Evolutionary conservation across 352 stramenopile species (phyloP), one percentile per base, ranked within the genome.

Genomic region (Pilasporangium apinafurcum): DNA sequence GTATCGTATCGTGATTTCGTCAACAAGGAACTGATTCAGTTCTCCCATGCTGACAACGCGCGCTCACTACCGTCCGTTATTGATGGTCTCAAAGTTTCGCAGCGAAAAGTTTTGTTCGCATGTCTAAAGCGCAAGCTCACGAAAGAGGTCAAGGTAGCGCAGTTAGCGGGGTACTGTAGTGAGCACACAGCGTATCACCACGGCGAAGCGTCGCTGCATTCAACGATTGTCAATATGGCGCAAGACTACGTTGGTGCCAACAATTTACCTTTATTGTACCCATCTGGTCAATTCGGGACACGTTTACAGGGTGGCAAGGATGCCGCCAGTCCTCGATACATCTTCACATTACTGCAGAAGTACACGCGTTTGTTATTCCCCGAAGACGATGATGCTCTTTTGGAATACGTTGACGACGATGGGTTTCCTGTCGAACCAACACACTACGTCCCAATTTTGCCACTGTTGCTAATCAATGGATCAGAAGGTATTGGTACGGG

Each of bases 91-190:
- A 99, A 99, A 59, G 87, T 95, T n/a, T 98, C 91, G 9, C 96
- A 99, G 68, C 77, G 96, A 8, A 99, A 99, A 56, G 86, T 99
- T 8, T 63, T 99, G 8, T 99, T 97, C 58, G 87, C 89, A 12
- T 99, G 96, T 48, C 89, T 99, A 62, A 98, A 99, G 65, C 88
- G 96, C 37, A 99, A 99, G 56, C 79, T 99, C 2, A 98, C 95
- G 26, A 92, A 85, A 18, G 97, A 99, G 56, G 97, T 99, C 39
- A 99, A 99, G 64, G 97, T 99, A 9, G 96, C 96, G 8, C 97
- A 99, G 63, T 85, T 99, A 20, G 96, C 96, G 5, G 97, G 97
- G 30, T 99, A 99, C 58, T 95, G 98, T 32, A 96, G 89, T 40
- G 93, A 98, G 41, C 84, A 95, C 55, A 92, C 95, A 29, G 96